These are phyloP conservation scores for Yamadazyma epiphylla DNA, from an alignment of 1,139 yeast species.

Conservation along the genomic window DNA sequence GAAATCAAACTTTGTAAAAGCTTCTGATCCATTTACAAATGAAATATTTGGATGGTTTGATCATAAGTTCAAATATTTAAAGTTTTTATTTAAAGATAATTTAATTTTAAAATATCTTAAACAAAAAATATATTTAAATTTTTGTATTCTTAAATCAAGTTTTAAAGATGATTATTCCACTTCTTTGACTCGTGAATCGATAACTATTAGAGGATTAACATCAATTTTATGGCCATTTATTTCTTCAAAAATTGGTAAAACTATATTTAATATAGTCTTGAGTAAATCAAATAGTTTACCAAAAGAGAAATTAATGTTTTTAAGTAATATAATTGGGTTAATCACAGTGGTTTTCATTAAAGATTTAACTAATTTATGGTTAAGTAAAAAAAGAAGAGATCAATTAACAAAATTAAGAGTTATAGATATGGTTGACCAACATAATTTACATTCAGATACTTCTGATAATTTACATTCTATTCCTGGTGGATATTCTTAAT, in stretches of 20 bases:
- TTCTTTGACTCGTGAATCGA: constrained; percentile 20
- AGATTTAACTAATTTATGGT: constrained; percentile 29
- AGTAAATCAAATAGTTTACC: constrained; percentile 12
- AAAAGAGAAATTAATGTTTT: constrained; percentile 22
- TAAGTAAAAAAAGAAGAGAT: constrained; percentile 23
- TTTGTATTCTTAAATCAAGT: constrained; percentile 28
- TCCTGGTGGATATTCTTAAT: background rate
- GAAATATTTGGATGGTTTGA: constrained; percentile 1
- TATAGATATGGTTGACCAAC: constrained; percentile 8
- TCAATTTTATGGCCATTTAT: constrained; percentile 41
- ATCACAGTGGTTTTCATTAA: constrained; percentile 29
- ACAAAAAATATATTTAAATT: constrained; percentile 12
- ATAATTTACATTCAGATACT: background rate
- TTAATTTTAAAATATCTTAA: constrained; percentile 10
- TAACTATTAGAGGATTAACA: constrained; percentile 25
- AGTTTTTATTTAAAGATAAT: constrained; percentile 4
- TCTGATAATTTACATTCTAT: no score
- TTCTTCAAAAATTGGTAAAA: constrained; percentile 30
- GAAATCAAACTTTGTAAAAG: background rate
- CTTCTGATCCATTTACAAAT: background rate
- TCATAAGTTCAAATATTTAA: background rate
- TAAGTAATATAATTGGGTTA: constrained; percentile 34
- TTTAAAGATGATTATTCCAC: constrained; percentile 33
- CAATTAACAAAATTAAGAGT: constrained; percentile 21
- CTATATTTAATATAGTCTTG: constrained; percentile 15